Conservation (phyloP, 371 early-diverging fungal genomes). For the Mucor sp. region DNA sequence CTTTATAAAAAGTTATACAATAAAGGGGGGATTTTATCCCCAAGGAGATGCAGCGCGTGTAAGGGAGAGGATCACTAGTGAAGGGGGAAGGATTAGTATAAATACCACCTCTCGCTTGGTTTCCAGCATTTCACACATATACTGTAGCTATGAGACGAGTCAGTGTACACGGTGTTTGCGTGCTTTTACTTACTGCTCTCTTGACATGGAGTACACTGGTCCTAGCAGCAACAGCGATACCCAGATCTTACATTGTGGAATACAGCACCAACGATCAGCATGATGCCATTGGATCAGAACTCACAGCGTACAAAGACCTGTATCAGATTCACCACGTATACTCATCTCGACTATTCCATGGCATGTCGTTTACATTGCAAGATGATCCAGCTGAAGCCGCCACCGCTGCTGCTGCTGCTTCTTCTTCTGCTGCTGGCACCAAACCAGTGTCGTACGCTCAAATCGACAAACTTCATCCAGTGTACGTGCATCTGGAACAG, state of each 20-base stretch:
- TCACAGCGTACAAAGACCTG: slow-evolving; percentile 4
- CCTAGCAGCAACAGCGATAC: slow-evolving; percentile 15
- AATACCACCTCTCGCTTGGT: neutral
- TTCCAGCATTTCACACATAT: neutral
- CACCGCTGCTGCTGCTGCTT: neutral
- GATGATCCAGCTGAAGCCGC: neutral
- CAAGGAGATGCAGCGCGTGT: neutral
- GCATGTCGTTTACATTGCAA: slow-evolving; percentile 27
- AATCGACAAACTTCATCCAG: slow-evolving; percentile 22
- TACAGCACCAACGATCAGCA: slow-evolving; percentile 18
- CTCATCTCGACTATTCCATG: slow-evolving; percentile 26
- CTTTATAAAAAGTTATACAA: neutral
- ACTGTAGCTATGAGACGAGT: neutral
- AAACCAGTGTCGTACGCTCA: neutral
- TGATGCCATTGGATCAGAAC: neutral
- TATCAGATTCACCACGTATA: slow-evolving; percentile 33
- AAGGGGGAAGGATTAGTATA: neutral
- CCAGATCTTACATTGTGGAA: slow-evolving; percentile 48
- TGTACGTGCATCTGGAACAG: slow-evolving; percentile 17
- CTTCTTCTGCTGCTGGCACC: neutral
- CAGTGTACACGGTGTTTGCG: neutral
- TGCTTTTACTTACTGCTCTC: neutral
- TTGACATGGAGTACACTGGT: neutral
- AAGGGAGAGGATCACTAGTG: neutral
- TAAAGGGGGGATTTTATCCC: neutral